A percentile compares a stretch with the other conserved stretches of the same genome.
phyloP scores from a whole-genome alignment of 768 basidiomycete species.

The Suillus placidus region DNA sequence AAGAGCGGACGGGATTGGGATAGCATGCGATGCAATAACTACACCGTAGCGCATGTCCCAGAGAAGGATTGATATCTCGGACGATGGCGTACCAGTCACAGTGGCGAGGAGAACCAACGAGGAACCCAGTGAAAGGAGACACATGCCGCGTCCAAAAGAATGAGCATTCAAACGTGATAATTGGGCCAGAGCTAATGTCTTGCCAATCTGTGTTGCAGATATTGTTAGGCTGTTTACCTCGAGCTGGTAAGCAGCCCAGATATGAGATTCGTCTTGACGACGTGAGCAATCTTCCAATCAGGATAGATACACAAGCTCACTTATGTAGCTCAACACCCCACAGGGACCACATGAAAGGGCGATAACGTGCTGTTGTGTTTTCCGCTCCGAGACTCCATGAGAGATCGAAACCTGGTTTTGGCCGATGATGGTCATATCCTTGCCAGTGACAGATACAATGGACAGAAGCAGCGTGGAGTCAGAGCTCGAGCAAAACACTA shows the following conservation, averaged over 20 bases:
- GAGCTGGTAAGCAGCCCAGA: conserved; percentile 45
- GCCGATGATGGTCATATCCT: neutral
- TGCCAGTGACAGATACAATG: conserved; percentile 20
- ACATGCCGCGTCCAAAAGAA: conserved; percentile 24
- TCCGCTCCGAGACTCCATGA: neutral
- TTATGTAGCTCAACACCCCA: conserved; percentile 52
- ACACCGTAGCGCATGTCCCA: conserved; percentile 75
- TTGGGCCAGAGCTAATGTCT: conserved; percentile 27
- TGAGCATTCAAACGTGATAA: conserved; percentile 23
- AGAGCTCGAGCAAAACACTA: conserved; percentile 28
- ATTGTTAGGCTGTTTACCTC: conserved; percentile 29
- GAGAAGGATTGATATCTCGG: conserved; percentile 56
- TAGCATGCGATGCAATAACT: conserved; percentile 54
- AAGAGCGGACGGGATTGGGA: conserved; percentile 52
- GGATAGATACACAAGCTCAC: conserved; percentile 36
- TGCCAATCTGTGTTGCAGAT: conserved; percentile 22
- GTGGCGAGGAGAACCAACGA: conserved; percentile 61
- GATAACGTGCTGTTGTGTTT: conserved; percentile 5
- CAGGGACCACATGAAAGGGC: conserved; percentile 41
- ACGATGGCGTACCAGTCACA: conserved; percentile 29
- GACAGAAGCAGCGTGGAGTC: conserved; percentile 24
- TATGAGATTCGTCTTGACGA: conserved; percentile 45
- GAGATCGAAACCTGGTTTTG: neutral
- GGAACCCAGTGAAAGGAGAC: conserved; percentile 54
- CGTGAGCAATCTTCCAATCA: neutral